Evolutionary conservation across 2,329 filamentous ascomycete genomes (phyloP).

Genomic region (Monilinia polystroma): DNA sequence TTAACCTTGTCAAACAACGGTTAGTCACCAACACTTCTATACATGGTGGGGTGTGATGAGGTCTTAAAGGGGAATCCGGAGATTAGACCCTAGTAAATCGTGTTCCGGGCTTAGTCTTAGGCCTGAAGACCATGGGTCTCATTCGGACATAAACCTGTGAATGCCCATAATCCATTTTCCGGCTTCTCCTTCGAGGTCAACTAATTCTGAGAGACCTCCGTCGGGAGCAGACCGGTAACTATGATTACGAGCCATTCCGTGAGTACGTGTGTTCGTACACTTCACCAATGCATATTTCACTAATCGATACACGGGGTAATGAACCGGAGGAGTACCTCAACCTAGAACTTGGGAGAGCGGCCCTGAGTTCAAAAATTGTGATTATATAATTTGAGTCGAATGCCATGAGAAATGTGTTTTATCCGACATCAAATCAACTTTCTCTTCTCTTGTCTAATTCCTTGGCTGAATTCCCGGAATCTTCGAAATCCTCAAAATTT

Average conservation of each 20-base stretch:
- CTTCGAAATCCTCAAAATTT: neutral
- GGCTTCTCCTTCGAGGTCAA: neutral
- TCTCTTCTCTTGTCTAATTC: neutral
- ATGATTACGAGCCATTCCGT: slow-evolving; percentile 6
- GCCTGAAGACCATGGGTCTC: neutral
- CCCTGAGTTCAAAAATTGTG: slow-evolving; percentile 6
- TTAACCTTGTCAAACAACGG: slow-evolving; percentile 1
- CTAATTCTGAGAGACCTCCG: neutral
- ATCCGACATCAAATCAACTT: slow-evolving; percentile 11
- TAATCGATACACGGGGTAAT: neutral
- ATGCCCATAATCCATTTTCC: neutral
- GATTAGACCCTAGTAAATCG: slow-evolving; percentile 16
- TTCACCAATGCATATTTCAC: neutral
- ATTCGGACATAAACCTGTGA: neutral
- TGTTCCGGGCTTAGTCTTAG: neutral
- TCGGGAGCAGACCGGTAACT: neutral
- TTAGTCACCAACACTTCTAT: slow-evolving; percentile 3
- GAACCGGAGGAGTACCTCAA: neutral
- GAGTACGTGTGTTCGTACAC: neutral
- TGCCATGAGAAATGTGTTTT: neutral
- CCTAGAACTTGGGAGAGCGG: slow-evolving; percentile 4
- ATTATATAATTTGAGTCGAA: slow-evolving; percentile 4
- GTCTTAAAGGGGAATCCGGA: slow-evolving; percentile 3
- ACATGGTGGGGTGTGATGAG: neutral
- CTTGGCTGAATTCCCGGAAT: neutral